A percentile compares a stretch with the other conserved stretches of the same genome.
Conservation (phyloP, 169 alveolate species). For the Cryptosporidium sp. region DNA sequence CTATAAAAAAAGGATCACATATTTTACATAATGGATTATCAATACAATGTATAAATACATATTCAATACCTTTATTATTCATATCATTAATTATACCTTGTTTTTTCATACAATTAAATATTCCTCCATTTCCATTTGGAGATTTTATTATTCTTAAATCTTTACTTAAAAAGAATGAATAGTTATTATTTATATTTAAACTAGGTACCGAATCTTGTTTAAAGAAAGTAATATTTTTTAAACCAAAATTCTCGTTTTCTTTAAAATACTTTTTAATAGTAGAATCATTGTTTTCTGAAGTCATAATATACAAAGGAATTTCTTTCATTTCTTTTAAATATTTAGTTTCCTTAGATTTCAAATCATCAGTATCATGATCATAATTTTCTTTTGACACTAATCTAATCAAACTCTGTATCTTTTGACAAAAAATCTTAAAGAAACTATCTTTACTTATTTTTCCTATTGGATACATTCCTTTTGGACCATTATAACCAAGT, state of each 20-base stretch:
- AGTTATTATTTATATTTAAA: constrained; percentile 81
- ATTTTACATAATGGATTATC: constrained; percentile 88
- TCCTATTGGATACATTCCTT: constrained; percentile 87
- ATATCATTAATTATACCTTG: constrained; percentile 81
- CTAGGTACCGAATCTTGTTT: constrained; percentile 86
- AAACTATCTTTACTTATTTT: constrained; percentile 82
- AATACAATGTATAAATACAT: constrained; percentile 83
- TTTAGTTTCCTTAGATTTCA: neutral
- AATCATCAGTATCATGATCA: neutral
- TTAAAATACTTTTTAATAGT: constrained; percentile 81
- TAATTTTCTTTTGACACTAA: constrained; percentile 14
- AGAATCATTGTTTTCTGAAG: constrained; percentile 80
- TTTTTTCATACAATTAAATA: constrained; percentile 82
- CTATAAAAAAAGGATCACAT: constrained; percentile 88
- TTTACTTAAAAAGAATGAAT: constrained; percentile 79
- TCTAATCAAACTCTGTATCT: constrained; percentile 82
- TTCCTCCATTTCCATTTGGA: constrained; percentile 92
- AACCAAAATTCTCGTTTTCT: constrained; percentile 84
- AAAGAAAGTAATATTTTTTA: constrained; percentile 83
- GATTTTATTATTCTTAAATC: constrained; percentile 78
- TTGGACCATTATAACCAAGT: constrained; percentile 87
- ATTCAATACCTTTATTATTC: constrained; percentile 81
- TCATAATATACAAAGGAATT: constrained; percentile 87
- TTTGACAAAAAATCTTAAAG: constrained; percentile 84
- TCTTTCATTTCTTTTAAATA: neutral